These are phyloP conservation scores for Plenodomus biglobosus DNA, from an alignment of 2,329 filamentous ascomycete species.

Conservation along the genomic window DNA sequence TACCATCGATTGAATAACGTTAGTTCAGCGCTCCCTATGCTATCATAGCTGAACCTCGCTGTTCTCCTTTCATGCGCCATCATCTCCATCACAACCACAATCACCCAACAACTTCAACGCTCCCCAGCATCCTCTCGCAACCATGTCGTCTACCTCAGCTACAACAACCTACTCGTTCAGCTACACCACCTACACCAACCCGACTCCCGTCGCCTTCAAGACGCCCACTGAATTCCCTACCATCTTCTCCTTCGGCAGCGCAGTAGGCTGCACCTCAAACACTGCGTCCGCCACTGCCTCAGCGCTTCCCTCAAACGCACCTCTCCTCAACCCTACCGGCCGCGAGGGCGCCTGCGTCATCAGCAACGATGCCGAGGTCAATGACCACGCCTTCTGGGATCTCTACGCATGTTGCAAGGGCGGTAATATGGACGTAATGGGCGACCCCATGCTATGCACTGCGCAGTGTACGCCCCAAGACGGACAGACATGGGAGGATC, in stretches of 20 bases:
- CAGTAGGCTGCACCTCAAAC: slow-evolving; percentile 7
- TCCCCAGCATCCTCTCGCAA: slow-evolving; percentile 1
- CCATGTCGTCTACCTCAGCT: slow-evolving; percentile 1
- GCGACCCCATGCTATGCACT: slow-evolving; percentile 10
- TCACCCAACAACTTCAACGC: slow-evolving; percentile 1
- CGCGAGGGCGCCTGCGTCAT: slow-evolving; percentile 16
- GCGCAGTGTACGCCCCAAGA: slow-evolving; percentile 11
- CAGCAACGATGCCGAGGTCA: slow-evolving; percentile 22
- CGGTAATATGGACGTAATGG: slow-evolving; percentile 5
- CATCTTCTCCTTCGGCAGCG: slow-evolving; percentile 13
- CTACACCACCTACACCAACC: slow-evolving; percentile 17
- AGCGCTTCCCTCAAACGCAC: slow-evolving; percentile 6
- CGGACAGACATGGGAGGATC: slow-evolving; percentile 14
- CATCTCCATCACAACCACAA: background rate
- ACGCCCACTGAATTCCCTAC: slow-evolving; percentile 13
- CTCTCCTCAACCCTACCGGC: slow-evolving; percentile 6
- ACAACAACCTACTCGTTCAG: slow-evolving; percentile 16
- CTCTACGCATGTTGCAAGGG: slow-evolving; percentile 22
- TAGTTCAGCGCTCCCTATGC: background rate
- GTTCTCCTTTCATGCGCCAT: background rate
- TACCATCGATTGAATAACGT: background rate
- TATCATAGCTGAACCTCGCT: background rate
- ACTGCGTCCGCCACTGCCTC: slow-evolving; percentile 1
- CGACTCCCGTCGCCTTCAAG: slow-evolving; percentile 10
- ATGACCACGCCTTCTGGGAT: slow-evolving; percentile 28